These are phyloP conservation scores for Ochromonas danica DNA, from an alignment of 108 stramenopile species.

Conservation along the genomic window DNA sequence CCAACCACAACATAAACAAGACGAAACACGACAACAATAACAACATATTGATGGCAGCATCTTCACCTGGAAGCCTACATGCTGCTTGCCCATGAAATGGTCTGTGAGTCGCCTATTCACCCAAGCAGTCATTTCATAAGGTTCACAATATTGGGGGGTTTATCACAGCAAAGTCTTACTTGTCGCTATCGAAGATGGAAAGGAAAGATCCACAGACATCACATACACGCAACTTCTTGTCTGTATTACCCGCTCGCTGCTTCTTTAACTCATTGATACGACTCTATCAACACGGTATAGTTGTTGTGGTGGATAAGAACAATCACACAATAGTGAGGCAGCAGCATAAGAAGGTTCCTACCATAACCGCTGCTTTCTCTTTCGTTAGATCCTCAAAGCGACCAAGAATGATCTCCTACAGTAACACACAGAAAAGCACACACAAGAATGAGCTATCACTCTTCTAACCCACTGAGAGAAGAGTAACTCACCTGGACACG, in stretches of 20 bases:
- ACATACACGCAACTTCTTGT: slow-evolving; percentile 38
- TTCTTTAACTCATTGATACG: not conserved
- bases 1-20: not conserved
- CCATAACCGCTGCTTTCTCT: slow-evolving; percentile 27
- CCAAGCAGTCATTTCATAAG: not conserved
- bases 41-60: not conserved
- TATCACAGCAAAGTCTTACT: slow-evolving; percentile 33
- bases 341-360: not conserved
- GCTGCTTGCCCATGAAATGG: slow-evolving; percentile 54
- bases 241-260: not conserved
- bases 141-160: no score
- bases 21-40: not conserved
- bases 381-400: not conserved
- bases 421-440: not conserved
- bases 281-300: not conserved
- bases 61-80: slow-evolving; percentile 46
- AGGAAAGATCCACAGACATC: slow-evolving; percentile 58
- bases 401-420: slow-evolving; percentile 6
- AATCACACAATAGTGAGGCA: not conserved
- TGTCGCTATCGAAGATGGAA: slow-evolving; percentile 59
- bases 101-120: slow-evolving; percentile 43
- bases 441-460: not conserved
- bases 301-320: not conserved
- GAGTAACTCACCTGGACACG: slow-evolving; percentile 43
- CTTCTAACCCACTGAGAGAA: no score